These are phyloP conservation scores for Catenaria anguillulae DNA, from an alignment of 371 early-diverging fungal genomes.

Conservation along the genomic window DNA sequence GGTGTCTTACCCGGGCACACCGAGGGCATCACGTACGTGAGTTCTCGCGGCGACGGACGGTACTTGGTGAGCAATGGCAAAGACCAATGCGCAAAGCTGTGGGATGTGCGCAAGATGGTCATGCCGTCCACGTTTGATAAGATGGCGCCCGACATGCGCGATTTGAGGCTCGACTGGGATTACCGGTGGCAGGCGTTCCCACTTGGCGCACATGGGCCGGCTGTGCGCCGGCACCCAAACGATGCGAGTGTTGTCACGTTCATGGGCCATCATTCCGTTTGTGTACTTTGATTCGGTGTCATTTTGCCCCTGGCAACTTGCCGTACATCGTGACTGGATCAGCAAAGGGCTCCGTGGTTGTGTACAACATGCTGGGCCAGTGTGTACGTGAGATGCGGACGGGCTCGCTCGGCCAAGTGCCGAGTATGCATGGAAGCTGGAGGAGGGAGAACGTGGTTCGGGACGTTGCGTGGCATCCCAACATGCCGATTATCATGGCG, in stretches of 20 bases:
- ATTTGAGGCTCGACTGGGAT: conserved; percentile 14
- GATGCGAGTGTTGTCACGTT: conserved; percentile 41
- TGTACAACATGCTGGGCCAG: conserved; percentile 12
- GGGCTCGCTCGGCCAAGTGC: background rate
- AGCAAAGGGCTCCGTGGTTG: conserved; percentile 34
- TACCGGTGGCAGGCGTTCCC: conserved; percentile 21
- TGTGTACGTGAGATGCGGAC: background rate
- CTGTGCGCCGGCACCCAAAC: conserved; percentile 20
- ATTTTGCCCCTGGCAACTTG: conserved; percentile 35
- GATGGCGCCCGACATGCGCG: background rate
- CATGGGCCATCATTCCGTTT: conserved; percentile 41
- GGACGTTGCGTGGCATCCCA: background rate
- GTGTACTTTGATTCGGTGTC: conserved; percentile 47
- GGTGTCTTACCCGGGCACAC: conserved; percentile 50
- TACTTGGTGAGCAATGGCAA: conserved; percentile 32
- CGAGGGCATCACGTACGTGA: conserved; percentile 47
- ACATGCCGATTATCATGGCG: background rate
- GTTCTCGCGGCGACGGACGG: conserved; percentile 47
- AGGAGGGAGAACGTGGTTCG: background rate
- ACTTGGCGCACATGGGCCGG: background rate
- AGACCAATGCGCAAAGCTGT: conserved; percentile 43
- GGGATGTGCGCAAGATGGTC: conserved; percentile 36
- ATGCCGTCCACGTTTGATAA: background rate
- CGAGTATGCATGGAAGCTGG: background rate
- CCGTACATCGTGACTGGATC: conserved; percentile 39